Evolutionary conservation across 345 rosid species (phyloP), one percentile per base, ranked within the genome.

Genomic region (Eucalyptus marginata): DNA sequence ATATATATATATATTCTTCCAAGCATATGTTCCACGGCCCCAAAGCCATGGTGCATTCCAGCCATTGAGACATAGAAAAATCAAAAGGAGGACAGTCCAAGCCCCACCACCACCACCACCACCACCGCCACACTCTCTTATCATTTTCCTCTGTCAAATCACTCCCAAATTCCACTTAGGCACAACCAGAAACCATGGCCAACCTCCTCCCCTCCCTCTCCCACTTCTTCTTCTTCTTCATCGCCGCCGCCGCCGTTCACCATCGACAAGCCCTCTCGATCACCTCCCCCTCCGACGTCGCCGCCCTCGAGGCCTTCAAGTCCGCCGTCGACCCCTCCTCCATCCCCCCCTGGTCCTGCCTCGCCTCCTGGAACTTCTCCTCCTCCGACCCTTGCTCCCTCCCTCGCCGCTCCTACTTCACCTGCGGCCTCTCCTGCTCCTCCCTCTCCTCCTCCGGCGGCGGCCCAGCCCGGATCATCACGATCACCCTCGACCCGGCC

Each of bases 401-500:
- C 88, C 91, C 91, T 52, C 91, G 91, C 91, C 90, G 90, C 50
- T 49, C 90, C 90, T 87, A 52, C 90, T 90, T 90, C 89, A 90
- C 89, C 87, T 90, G 91, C 87, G 90, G 88, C 88, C 86, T 90
- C 90, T 86, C 89, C 88, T 90, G 91, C 91, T 86, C 91, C 85
- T 31, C 88, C 84, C 64, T 56, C 80, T 68, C 88, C 33, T 66
- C 90, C 22, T 16, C 89, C 87, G 86, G 84, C 50, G 86, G 84
- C 47, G 47, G 84, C 9, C 29, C 1, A 2, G 27, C 47, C 84
- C 15, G 29, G 84, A 76, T 90, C 91, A 66, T 54, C 59, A 89
- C 94, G 88, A 93, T 97, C 92, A 95, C 98, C 71, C 96, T 97
- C 29, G 99, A 97, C 89, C 93, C 99, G 10, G 95, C 92, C 29